A percentile compares a stretch with the other conserved stretches of the same genome.
Conservation (phyloP, 805 yeast genomes). For the Nakazawaea pomicola region DNA sequence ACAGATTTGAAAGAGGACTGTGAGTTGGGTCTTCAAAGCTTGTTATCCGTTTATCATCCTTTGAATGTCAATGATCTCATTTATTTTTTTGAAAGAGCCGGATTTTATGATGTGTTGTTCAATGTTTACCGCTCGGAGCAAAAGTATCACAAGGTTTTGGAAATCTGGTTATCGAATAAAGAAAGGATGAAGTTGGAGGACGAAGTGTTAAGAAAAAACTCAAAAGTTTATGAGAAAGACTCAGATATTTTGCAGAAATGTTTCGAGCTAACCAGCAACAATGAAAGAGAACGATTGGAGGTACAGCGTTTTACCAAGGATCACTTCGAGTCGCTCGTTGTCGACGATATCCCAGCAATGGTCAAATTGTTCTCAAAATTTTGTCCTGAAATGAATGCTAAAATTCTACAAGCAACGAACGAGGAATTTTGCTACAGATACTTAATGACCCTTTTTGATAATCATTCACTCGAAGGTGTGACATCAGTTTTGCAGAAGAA, state of each 20-base stretch:
- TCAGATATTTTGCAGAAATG: slow-evolving; percentile 22
- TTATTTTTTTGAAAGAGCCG: slow-evolving; percentile 45
- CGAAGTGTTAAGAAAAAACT: slow-evolving; percentile 8
- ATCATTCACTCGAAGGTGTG: slow-evolving; percentile 14
- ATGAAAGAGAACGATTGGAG: slow-evolving; percentile 21
- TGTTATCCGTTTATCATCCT: slow-evolving; percentile 65
- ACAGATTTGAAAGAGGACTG: slow-evolving; percentile 45
- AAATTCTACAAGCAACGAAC: slow-evolving; percentile 28
- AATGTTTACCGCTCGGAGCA: slow-evolving; percentile 51
- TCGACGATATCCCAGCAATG: slow-evolving; percentile 29
- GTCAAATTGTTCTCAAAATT: slow-evolving; percentile 30
- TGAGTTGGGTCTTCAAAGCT: slow-evolving; percentile 70
- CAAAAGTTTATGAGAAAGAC: slow-evolving; percentile 2
- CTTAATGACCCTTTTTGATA: slow-evolving; percentile 26
- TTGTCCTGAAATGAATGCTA: slow-evolving; percentile 34
- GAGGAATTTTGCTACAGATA: slow-evolving; percentile 26
- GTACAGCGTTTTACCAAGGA: slow-evolving; percentile 20
- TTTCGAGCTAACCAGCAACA: slow-evolving; percentile 16
- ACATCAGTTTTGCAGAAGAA: slow-evolving; percentile 13
- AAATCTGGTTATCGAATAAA: slow-evolving; percentile 40
- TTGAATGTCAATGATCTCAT: slow-evolving; percentile 44
- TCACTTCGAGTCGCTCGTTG: slow-evolving; percentile 23
- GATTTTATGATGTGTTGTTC: slow-evolving; percentile 55
- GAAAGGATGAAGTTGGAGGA: slow-evolving; percentile 10
- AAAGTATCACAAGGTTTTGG: slow-evolving; percentile 46